phyloP scores from a whole-genome alignment of 2,329 filamentous ascomycete species.

The Phaeophleospora eucalypticola region DNA sequence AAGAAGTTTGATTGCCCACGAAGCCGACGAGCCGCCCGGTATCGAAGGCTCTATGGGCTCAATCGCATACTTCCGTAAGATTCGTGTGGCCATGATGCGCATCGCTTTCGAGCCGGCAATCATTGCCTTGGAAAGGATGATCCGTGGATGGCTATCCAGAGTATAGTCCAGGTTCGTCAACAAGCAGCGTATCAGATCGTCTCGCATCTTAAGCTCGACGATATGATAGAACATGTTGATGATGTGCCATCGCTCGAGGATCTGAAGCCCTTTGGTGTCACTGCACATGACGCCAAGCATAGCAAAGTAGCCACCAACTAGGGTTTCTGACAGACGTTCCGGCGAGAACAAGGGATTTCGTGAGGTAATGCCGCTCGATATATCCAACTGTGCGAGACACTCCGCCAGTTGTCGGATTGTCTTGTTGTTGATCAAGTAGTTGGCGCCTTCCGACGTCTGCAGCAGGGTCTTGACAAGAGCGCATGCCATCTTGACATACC shows the following conservation, averaged over 20 bases:
- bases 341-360: conserved; percentile 84
- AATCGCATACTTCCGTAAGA: conserved; percentile 80
- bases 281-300: conserved; percentile 84
- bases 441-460: conserved; percentile 77
- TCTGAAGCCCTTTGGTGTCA: conserved; percentile 75
- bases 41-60: conserved; percentile 45
- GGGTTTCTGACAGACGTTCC: conserved; percentile 76
- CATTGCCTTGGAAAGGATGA: conserved; percentile 88
- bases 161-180: conserved; percentile 91
- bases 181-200: conserved; percentile 84
- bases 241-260: conserved; percentile 94
- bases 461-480: conserved; percentile 81
- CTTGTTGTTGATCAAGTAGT: conserved; percentile 87
- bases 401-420: conserved; percentile 89
- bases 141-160: conserved; percentile 76
- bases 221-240: conserved; percentile 99
- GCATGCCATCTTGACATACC: conserved; percentile 87
- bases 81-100: conserved; percentile 81
- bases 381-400: conserved; percentile 91
- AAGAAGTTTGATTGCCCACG: conserved; percentile 94
- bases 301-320: conserved; percentile 90
- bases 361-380: conserved; percentile 69
- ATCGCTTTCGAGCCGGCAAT: conserved; percentile 88
- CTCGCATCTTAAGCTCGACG: conserved; percentile 81
- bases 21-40: conserved; percentile 62